phyloP scores from a whole-genome alignment of 148 eudicot species.

The Rhododendron kiyosumense region DNA sequence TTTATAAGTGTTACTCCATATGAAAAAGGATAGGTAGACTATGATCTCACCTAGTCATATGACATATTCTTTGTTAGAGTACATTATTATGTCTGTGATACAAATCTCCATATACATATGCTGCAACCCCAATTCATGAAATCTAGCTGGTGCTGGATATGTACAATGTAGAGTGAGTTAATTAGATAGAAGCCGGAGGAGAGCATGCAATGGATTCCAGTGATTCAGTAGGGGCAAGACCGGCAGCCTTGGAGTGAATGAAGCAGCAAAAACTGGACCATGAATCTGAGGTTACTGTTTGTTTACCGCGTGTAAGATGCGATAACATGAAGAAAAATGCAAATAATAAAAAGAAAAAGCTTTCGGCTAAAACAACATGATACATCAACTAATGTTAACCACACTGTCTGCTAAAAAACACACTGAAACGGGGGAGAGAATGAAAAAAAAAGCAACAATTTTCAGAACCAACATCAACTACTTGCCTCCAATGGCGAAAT shows the following conservation, averaged over 20 bases:
- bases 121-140: neutral
- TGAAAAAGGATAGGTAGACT: neutral
- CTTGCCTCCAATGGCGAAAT: neutral
- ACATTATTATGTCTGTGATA: neutral
- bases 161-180: neutral
- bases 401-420: neutral
- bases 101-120: neutral
- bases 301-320: neutral
- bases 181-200: neutral
- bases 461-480: neutral
- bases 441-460: neutral
- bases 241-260: no score
- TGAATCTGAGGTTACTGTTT: neutral
- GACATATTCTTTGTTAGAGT: neutral
- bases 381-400: neutral
- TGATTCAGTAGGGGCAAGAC: neutral
- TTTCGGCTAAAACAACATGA: neutral
- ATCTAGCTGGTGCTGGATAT: neutral
- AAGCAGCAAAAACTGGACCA: no score
- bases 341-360: neutral
- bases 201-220: neutral
- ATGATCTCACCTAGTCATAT: neutral
- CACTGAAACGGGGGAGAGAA: neutral
- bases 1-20: neutral
- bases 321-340: neutral